Base-by-base conservation (phyloP, 1,139 yeast species). In the Magnusiomyces sp. region DNA sequence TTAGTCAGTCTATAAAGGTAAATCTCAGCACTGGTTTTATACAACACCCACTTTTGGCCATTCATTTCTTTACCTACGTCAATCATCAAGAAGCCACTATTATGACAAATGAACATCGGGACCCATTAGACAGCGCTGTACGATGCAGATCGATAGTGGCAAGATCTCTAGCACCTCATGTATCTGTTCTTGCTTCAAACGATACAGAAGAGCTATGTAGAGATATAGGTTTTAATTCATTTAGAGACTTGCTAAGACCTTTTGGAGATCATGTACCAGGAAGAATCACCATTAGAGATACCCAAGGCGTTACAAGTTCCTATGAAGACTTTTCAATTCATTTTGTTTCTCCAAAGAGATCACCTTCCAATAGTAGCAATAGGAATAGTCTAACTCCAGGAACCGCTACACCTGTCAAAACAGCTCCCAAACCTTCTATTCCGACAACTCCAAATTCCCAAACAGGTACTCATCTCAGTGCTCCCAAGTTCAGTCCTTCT, bases 131-230 rank as follows among this genome's bases (percentile, higher is more conserved):
- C 23, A 42, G 42, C 20, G 33, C 51, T 10, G 45, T 47, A 40
- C 50, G 50, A 33, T 57, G 59, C 52, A 56, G 52, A 31, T 38
- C 45, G 55, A 44, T 67, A 62, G 47, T 52, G 47, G 42, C 66
- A 10, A 58, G 74, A 54, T 72, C 81, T 11, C 76, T 75, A 54
- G 74, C 81, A 29, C 90, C 90, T 14, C 67, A 74, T 43, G 70
- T 82, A 16, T 72, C 84, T 1, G 71, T 81, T 7, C 73, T 73
- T 27, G 70, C 81, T 4, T 74, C 86, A 0, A 71, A 62, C 39
- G 74, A 71, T 54, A 78, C 80, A 2, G 82, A 80, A 51, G 59
- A 64, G 14, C 58, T 76, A 11, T 69, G 80, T 33, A 72, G 69
- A 54, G 63, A 67, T 7, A 51, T 66, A 44, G 69, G 67, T 3